phyloP scores from a whole-genome alignment of 1,284 basidiomycete species.

The Austroboletus novae-zelandiae region DNA sequence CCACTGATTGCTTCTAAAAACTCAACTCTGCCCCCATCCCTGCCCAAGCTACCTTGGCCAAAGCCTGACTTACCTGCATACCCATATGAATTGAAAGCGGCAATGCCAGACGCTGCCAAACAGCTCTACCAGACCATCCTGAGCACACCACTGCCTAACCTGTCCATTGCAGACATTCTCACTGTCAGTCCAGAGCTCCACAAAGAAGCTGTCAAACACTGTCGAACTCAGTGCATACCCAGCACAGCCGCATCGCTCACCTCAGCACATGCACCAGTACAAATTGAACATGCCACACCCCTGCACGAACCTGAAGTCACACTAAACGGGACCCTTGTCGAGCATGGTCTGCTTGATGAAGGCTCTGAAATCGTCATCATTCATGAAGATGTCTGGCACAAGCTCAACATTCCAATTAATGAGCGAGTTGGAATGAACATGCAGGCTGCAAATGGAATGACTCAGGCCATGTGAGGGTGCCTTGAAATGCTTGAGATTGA shows the following conservation, averaged over 20 bases:
- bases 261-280: background rate
- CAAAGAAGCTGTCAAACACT: conserved; percentile 11
- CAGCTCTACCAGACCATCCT: conserved; percentile 4
- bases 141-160: background rate
- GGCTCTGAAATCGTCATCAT: conserved; percentile 10
- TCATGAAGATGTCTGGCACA: background rate
- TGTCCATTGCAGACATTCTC: conserved; percentile 13
- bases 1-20: too few relatives aligned
- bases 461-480: conserved; percentile 6
- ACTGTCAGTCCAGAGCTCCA: conserved; percentile 15
- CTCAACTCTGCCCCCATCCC: background rate
- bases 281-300: conserved; percentile 3
- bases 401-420: background rate
- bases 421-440: conserved; percentile 7
- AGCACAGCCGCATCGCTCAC: background rate
- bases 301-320: background rate
- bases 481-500: conserved; percentile 15
- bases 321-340: background rate
- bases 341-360: conserved; percentile 3
- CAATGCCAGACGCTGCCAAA: background rate
- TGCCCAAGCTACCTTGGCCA: background rate
- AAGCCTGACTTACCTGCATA: background rate
- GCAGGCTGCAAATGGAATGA: conserved; percentile 19
- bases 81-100: conserved; percentile 8
- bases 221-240: background rate